Conservation (phyloP, 164 flowering plant species). For the Annona cherimola region DNA sequence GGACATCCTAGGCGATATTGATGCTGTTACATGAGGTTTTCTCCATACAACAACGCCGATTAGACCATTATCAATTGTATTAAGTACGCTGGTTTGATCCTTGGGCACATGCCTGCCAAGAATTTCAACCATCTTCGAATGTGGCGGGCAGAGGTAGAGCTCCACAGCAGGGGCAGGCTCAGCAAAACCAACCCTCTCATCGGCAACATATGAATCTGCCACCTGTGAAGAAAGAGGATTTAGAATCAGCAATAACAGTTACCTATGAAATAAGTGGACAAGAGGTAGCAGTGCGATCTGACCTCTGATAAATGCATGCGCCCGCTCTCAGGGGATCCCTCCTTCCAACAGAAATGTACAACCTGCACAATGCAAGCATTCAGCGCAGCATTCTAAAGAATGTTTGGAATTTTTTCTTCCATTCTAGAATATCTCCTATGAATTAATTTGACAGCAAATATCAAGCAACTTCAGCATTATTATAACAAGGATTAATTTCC, state of each 20-base stretch:
- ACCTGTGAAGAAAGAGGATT: constrained; percentile 39
- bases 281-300: background rate
- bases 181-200: constrained; percentile 84
- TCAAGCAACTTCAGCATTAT: too few relatives aligned
- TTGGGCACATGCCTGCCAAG: constrained; percentile 50
- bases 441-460: too few relatives aligned
- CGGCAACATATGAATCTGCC: constrained; percentile 61
- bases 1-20: constrained; percentile 58
- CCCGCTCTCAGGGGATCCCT: constrained; percentile 45
- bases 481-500: too few relatives aligned
- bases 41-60: constrained; percentile 97
- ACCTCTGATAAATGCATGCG: constrained; percentile 58
- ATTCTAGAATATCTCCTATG: too few relatives aligned
- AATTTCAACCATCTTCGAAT: constrained; percentile 45
- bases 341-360: constrained; percentile 55
- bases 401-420: background rate
- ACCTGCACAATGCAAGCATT: constrained; percentile 40
- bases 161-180: constrained; percentile 80
- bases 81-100: constrained; percentile 45
- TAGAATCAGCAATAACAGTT: background rate
- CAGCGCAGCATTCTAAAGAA: background rate
- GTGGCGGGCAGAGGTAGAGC: constrained; percentile 77
- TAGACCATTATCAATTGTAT: constrained; percentile 58
- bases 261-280: background rate
- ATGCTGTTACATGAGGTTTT: constrained; percentile 48